phyloP scores from a whole-genome alignment of 352 stramenopile species.

The Globisporangium echinulatum region DNA sequence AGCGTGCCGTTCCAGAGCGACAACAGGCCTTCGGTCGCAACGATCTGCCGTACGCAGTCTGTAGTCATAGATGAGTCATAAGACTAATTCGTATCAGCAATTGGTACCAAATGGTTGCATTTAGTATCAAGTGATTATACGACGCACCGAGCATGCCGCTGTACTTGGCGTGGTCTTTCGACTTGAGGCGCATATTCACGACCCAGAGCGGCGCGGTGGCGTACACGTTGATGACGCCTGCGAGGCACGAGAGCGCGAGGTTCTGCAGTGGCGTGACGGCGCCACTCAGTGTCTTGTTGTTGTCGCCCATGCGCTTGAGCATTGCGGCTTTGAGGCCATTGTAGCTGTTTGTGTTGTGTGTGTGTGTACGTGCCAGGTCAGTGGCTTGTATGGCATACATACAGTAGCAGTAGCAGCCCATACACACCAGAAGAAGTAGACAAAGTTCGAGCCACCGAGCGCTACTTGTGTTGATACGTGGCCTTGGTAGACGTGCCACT shows the following conservation, averaged over 20 bases:
- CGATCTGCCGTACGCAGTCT: constrained; percentile 53
- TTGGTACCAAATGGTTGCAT: no score
- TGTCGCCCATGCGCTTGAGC: constrained; percentile 51
- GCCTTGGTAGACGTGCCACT: constrained; percentile 71
- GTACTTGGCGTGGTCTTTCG: constrained; percentile 67
- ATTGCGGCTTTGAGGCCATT: constrained; percentile 60
- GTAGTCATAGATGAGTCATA: no score
- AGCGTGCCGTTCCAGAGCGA: constrained; percentile 91
- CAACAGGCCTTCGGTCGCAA: constrained; percentile 61
- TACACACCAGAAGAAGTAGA: constrained; percentile 85
- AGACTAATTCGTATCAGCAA: no score
- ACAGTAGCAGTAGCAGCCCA: not conserved
- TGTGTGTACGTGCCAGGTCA: not conserved
- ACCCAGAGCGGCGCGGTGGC: constrained; percentile 90
- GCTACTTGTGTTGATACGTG: constrained; percentile 75
- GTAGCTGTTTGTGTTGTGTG: constrained; percentile 25
- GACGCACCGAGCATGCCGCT: constrained; percentile 25
- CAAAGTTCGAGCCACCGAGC: constrained; percentile 73
- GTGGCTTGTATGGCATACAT: not conserved
- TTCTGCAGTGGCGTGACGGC: constrained; percentile 52
- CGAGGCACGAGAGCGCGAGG: constrained; percentile 52
- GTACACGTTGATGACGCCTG: constrained; percentile 86
- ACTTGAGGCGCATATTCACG: constrained; percentile 90
- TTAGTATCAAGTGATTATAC: constrained; percentile 1
- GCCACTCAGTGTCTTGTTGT: constrained; percentile 21